phyloP scores from a whole-genome alignment of 805 yeast genomes.

The Metschnikowia lunata region DNA sequence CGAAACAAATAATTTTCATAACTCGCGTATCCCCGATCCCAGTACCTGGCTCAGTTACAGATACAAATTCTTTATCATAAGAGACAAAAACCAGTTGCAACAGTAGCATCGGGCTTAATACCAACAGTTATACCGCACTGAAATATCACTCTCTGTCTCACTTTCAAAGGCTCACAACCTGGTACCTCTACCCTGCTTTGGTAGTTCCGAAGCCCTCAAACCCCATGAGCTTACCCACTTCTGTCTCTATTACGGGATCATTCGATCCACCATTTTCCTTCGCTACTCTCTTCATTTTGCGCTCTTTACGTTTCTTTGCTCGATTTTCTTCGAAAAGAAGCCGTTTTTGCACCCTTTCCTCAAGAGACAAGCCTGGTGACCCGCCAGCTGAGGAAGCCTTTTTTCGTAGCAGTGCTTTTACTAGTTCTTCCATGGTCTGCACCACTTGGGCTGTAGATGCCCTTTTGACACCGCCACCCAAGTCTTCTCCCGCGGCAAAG shows the following conservation, averaged over 20 bases:
- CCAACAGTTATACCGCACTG: no score
- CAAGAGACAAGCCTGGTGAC: constrained; percentile 26
- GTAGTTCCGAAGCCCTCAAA: constrained; percentile 52
- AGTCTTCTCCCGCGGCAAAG: constrained; percentile 11
- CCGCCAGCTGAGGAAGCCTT: constrained; percentile 2
- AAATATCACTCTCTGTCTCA: no score
- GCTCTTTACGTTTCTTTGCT: constrained; percentile 21
- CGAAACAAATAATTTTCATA: no score
- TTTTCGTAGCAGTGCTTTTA: constrained; percentile 21
- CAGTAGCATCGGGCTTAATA: no score
- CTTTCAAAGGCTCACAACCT: no score
- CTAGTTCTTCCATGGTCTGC: constrained; percentile 25
- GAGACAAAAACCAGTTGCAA: no score
- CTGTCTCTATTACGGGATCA: constrained; percentile 4
- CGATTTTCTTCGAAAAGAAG: constrained; percentile 35
- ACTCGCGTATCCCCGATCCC: no score
- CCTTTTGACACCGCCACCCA: constrained; percentile 34
- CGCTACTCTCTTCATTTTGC: constrained; percentile 1
- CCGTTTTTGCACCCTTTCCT: constrained; percentile 38
- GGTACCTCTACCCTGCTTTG: constrained; percentile 15
- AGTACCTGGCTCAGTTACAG: no score
- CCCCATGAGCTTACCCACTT: constrained; percentile 50
- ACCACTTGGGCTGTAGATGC: constrained; percentile 35
- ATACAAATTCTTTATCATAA: no score
- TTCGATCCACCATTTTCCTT: constrained; percentile 3